Conservation (phyloP, 2,329 filamentous ascomycete genomes). For the Fusarium nygamai region DNA sequence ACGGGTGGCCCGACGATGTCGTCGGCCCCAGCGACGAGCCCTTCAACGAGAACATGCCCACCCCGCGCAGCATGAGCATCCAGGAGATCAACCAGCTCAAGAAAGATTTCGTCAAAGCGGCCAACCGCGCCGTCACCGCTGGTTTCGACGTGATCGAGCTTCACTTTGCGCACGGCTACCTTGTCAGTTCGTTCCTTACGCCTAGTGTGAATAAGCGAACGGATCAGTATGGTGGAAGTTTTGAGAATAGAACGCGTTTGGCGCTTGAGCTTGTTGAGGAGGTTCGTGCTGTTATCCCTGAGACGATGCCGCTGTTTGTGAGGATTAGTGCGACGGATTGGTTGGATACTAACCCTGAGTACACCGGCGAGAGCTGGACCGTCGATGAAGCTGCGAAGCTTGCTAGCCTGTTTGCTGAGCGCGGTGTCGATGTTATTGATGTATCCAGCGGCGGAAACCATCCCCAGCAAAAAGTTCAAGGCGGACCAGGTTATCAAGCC, state of each 20-base stretch:
- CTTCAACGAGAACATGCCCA: conserved; percentile 67
- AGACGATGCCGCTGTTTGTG: conserved; percentile 76
- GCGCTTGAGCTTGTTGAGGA: conserved; percentile 73
- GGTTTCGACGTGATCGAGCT: conserved; percentile 78
- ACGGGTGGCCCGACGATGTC: conserved; percentile 64
- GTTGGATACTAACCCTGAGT: conserved; percentile 69
- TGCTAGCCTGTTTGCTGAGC: conserved; percentile 69
- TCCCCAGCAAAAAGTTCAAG: conserved; percentile 63
- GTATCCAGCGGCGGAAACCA: conserved; percentile 76
- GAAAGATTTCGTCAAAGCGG: conserved; percentile 64
- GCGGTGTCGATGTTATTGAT: conserved; percentile 80
- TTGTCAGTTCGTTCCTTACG: conserved; percentile 75
- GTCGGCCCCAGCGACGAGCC: conserved; percentile 58
- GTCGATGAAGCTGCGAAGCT: conserved; percentile 71
- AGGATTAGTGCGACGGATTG: conserved; percentile 81
- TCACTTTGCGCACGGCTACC: conserved; percentile 82
- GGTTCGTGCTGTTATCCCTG: conserved; percentile 69
- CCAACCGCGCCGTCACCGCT: conserved; percentile 66
- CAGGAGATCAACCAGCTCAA: conserved; percentile 74
- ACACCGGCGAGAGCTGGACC: conserved; percentile 71
- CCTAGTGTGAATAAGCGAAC: conserved; percentile 76
- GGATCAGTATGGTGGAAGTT: conserved; percentile 73
- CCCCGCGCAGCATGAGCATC: conserved; percentile 72
- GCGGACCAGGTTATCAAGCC: conserved; percentile 75
- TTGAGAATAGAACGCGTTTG: conserved; percentile 77